phyloP scores from a whole-genome alignment of 2,329 filamentous ascomycete genomes.

The Colletotrichum graminicola region DNA sequence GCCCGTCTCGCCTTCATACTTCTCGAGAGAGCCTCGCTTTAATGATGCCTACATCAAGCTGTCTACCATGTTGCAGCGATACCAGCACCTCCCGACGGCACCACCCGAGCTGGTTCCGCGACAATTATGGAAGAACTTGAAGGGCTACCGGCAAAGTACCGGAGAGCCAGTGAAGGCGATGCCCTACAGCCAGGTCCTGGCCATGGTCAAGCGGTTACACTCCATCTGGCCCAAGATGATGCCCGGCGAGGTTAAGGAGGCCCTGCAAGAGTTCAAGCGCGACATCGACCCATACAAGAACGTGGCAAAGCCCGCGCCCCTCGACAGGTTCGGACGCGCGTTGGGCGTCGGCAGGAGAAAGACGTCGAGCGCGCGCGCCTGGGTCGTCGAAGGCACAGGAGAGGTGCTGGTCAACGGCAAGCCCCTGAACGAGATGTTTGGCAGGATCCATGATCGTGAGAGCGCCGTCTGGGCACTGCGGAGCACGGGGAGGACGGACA shows the following conservation, averaged over 20 bases:
- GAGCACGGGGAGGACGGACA: conserved; percentile 84
- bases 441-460: conserved; percentile 91
- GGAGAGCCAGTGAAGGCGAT: conserved; percentile 81
- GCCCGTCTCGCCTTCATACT: conserved; percentile 92
- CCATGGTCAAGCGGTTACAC: conserved; percentile 83
- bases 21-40: conserved; percentile 86
- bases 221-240: conserved; percentile 84
- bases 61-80: conserved; percentile 77
- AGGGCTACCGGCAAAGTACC: conserved; percentile 78
- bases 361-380: conserved; percentile 85
- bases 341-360: conserved; percentile 89
- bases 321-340: conserved; percentile 84
- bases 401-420: conserved; percentile 93
- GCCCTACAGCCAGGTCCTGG: conserved; percentile 83
- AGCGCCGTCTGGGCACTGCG: conserved; percentile 93
- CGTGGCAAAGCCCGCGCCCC: conserved; percentile 68
- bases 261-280: conserved; percentile 79
- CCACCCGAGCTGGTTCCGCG: conserved; percentile 74
- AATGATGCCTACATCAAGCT: conserved; percentile 86
- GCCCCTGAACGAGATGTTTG: conserved; percentile 84
- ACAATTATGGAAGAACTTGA: conserved; percentile 83
- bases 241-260: conserved; percentile 75
- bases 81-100: conserved; percentile 79
- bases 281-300: conserved; percentile 79
- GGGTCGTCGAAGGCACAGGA: conserved; percentile 91